These are phyloP conservation scores for Apiotrichum sp. DNA, from an alignment of 1,284 basidiomycete genomes.

Conservation along the genomic window DNA sequence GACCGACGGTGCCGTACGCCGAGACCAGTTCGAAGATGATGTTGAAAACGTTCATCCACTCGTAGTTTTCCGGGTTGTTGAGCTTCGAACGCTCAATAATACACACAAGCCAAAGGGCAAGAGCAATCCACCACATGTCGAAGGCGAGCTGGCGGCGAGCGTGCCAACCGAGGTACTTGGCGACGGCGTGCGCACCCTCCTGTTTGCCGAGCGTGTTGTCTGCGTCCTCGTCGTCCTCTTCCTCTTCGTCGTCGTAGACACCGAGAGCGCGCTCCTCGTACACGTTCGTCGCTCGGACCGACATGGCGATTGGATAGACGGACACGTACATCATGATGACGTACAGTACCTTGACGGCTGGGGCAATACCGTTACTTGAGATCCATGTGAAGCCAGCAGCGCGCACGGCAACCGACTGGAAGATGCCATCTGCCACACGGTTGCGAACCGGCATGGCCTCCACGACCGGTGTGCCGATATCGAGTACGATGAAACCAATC, in stretches of 20 bases:
- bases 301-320: conserved; percentile 55
- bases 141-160: conserved; percentile 82
- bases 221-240: conserved; percentile 46
- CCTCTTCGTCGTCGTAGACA: conserved; percentile 57
- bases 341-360: conserved; percentile 78
- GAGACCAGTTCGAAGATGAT: conserved; percentile 60
- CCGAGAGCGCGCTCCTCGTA: conserved; percentile 88
- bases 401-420: conserved; percentile 71
- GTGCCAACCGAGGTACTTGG: conserved; percentile 48
- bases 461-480: conserved; percentile 72
- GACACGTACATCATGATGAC: conserved; percentile 69
- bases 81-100: conserved; percentile 72
- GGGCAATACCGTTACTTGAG: conserved; percentile 63
- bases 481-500: conserved; percentile 79
- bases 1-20: conserved; percentile 84
- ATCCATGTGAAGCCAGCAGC: conserved; percentile 82
- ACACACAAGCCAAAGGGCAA: conserved; percentile 72
- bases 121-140: conserved; percentile 84
- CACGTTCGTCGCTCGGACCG: conserved; percentile 95
- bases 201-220: conserved; percentile 36
- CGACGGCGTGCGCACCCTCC: conserved; percentile 39
- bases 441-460: conserved; percentile 64
- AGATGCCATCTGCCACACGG: conserved; percentile 59
- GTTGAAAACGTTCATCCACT: conserved; percentile 74
- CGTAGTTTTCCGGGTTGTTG: conserved; percentile 52